Conservation (phyloP, 805 yeast species). For the Zygosaccharomyces lentus region DNA sequence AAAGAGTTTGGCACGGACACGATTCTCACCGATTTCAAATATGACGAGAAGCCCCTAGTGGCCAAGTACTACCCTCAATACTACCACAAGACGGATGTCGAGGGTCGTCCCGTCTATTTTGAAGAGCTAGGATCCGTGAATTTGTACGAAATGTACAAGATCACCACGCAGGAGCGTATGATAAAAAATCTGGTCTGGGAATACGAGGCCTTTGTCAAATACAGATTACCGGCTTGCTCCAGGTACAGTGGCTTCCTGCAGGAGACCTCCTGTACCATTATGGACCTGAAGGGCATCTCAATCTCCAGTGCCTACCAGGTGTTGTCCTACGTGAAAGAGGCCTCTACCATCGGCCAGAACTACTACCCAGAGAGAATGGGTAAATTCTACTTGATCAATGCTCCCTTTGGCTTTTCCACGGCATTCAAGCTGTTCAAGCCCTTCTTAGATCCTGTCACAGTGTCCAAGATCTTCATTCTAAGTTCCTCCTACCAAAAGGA, state of each 20-base stretch:
- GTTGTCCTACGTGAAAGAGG: conserved; percentile 82
- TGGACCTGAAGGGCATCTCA: conserved; percentile 93
- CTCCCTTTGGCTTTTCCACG: conserved; percentile 95
- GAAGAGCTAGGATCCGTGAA: conserved; percentile 93
- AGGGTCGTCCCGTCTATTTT: conserved; percentile 92
- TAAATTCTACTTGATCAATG: conserved; percentile 89
- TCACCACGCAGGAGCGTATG: conserved; percentile 95
- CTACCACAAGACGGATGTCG: conserved; percentile 94
- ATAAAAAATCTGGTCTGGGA: conserved; percentile 95
- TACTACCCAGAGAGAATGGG: conserved; percentile 99
- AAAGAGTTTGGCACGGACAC: conserved; percentile 80
- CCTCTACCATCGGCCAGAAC: conserved; percentile 91
- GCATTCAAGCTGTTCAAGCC: conserved; percentile 90
- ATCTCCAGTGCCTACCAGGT: conserved; percentile 81
- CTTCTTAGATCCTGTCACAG: conserved; percentile 96
- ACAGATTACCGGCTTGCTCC: conserved; percentile 91
- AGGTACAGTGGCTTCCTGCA: conserved; percentile 71
- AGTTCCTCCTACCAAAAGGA: conserved; percentile 77
- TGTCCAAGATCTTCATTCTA: conserved; percentile 85
- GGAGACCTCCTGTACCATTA: conserved; percentile 94
- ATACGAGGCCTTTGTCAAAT: conserved; percentile 81
- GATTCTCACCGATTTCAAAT: conserved; percentile 80
- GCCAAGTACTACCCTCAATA: conserved; percentile 93
- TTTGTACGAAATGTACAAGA: conserved; percentile 83
- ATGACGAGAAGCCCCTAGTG: conserved; percentile 87